Base-by-base conservation (phyloP, 1,284 basidiomycete species). In the Ustilago lituana region DNA sequence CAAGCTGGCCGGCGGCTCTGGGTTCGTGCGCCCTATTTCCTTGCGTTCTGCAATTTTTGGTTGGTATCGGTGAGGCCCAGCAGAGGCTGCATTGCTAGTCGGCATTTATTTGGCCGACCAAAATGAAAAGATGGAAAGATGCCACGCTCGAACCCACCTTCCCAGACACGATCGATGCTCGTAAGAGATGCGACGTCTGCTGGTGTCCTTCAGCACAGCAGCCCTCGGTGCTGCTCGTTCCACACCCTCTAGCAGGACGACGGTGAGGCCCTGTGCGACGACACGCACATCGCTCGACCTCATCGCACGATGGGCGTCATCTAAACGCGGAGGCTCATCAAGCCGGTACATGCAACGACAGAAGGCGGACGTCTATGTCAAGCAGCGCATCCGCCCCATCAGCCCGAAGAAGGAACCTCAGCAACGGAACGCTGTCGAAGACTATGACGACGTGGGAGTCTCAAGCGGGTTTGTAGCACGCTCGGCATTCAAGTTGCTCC, bases 401-500 rank as follows among this genome's bases (percentile, higher is more conserved):
- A 24, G 33, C 14, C 17, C 43, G 19, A 33, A n/a, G 14, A 43
- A 43, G 33, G n/a, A n/a, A n/a, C n/a, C n/a, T 19, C 33, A 26
- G 6, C 8, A 10, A 19, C 8, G 15, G n/a, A n/a, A n/a, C n/a
- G n/a, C n/a, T n/a, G n/a, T 22, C 8, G 41, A 51, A 1, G 37
- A 41, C n/a, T n/a, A n/a, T 6, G 68, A 51, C 8, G 39, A 62
- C 15, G n/a, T 43, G 3, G 38, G 24, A n/a, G 8, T 24, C 4
- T 27, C 36, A 7, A 29, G 45, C 19, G 56, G 53, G 3, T 79
- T 66, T 40, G 68, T 71, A 10, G 66, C 77, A 17, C 55, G 77
- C 4, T 76, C 77, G 5, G 75, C 77, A 6, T 79, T 76, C 64
- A 79, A 79, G 52, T 53, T 79, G n/a, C 32, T 66, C 6, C 74